Evolutionary conservation across 345 rosid species (phyloP), one percentile per base, ranked within the genome.

Genomic region (Corchorus capsularis): DNA sequence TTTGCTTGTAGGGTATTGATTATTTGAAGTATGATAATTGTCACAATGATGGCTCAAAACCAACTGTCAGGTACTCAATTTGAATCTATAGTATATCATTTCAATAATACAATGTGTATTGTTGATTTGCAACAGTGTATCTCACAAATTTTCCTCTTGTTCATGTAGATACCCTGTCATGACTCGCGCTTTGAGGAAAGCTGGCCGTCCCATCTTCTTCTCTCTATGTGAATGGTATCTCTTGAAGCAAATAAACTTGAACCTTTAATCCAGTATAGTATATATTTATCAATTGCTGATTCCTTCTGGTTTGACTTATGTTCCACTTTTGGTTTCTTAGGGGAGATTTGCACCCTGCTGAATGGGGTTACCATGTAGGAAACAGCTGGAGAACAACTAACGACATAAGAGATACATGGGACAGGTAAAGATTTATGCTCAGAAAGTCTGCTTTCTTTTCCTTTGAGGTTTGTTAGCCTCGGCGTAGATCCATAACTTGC

Each of bases 331-430:
- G 35, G n/a, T 8, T 70, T 72, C 43, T 39, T 60, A 91, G 93
- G 93, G 99, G 99, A 71, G 90, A 90, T 75, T 74, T 91, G 92
- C 97, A 95, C 78, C 98, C 98, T 11, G 99, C 98, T 80, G 83
- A 84, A 8, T 93, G 98, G 99, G 99, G 97, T 15, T 74, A 80
- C 59, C 78, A 53, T 20, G 79, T 93, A 46, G 99, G 98, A 73
- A 95, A 95, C 80, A 93, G 98, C 82, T 95, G 99, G 97, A 92
- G 98, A 83, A 95, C 98, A 41, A 92, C 99, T 47, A 83, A 84
- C 54, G 96, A 92, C 80, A 95, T 95, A 78, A 14, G 79, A 56
- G 97, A 95, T 85, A 77, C 61, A 2, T 95, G 98, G 97, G 79
- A 79, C 20, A 90, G 94, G 97, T 95, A 78, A 70, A 46, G 1